A percentile compares a stretch with the other conserved stretches of the same genome.
phyloP scores from a whole-genome alignment of 139 green algal genomes.

The Chlorella sp. region DNA sequence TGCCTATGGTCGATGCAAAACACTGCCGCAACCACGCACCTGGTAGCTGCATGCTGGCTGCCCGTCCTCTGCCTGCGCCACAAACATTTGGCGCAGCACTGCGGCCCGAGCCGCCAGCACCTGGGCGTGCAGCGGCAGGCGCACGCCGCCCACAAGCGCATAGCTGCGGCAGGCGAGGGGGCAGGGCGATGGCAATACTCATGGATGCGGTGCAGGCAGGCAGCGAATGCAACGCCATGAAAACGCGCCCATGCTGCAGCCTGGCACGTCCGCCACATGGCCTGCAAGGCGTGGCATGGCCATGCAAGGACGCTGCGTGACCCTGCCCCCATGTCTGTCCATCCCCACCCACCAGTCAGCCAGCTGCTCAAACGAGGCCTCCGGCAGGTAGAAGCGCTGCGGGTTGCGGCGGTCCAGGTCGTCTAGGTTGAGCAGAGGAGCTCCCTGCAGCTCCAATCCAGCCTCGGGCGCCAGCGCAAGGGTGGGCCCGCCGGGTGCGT shows the following conservation, averaged over 20 bases:
- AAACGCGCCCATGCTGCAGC: too few species aligned
- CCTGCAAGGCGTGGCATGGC: too few species aligned
- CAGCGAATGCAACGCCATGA: too few species aligned
- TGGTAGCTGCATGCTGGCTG: not conserved
- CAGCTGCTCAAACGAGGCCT: not conserved
- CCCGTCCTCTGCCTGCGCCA: constrained; percentile 1
- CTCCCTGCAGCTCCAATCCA: too few species aligned
- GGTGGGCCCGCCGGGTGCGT: too few species aligned
- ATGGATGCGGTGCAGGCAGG: too few species aligned
- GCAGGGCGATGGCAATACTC: too few species aligned
- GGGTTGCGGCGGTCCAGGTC: not conserved
- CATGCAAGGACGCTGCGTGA: too few species aligned
- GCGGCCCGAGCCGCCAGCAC: constrained; percentile 18
- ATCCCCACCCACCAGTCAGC: constrained; percentile 1
- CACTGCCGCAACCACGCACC: not conserved
- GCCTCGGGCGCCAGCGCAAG: too few species aligned
- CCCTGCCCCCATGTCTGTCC: too few species aligned
- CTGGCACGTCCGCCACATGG: too few species aligned
- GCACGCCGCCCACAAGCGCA: not conserved
- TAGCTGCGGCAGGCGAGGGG: not conserved
- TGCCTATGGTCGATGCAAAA: too few species aligned
- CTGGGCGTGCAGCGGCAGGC: constrained; percentile 27
- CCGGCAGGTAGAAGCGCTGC: constrained; percentile 10
- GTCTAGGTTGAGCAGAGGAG: not conserved
- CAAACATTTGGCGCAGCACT: constrained; percentile 25